Percentiles rank a stretch among this genome's conserved stretches.
These are phyloP conservation scores for Lachancea mirantina DNA, from an alignment of 805 yeast genomes.

Conservation along the genomic window DNA sequence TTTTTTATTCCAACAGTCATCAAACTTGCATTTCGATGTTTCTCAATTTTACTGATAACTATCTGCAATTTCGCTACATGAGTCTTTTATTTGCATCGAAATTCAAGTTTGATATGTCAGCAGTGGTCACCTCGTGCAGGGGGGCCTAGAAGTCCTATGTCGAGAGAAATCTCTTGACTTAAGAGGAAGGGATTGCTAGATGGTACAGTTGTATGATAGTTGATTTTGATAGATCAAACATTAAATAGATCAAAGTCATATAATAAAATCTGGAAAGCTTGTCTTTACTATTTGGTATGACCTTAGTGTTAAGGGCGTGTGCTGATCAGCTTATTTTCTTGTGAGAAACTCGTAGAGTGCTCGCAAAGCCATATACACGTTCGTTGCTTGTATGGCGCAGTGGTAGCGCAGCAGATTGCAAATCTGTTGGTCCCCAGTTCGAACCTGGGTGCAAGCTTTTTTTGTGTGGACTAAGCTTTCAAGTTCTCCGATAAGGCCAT, in stretches of 20 bases:
- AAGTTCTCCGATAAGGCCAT: no score
- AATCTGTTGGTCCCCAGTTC: constrained; percentile 98
- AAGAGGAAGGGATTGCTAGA: constrained; percentile 7
- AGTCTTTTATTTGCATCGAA: constrained; percentile 10
- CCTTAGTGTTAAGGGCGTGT: neutral
- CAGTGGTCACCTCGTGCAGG: neutral
- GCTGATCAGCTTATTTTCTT: no score
- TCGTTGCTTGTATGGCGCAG: constrained; percentile 97
- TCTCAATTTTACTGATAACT: constrained; percentile 9
- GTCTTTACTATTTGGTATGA: constrained; percentile 1
- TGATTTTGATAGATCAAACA: constrained; percentile 12
- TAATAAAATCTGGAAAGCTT: no score
- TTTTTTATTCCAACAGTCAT: no score
- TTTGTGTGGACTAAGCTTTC: no score
- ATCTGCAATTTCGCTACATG: constrained; percentile 7
- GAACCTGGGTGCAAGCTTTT: constrained; percentile 82
- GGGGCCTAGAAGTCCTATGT: no score
- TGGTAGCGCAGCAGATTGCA: constrained; percentile 99
- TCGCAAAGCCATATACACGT: no score
- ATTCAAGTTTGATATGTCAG: constrained; percentile 8
- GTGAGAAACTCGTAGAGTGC: no score
- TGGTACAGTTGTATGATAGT: constrained; percentile 14
- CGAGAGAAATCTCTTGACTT: constrained; percentile 3
- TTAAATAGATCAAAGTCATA: constrained; percentile 11
- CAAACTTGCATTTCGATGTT: constrained; percentile 10